Evolutionary conservation across 345 rosid genomes (phyloP), one percentile per base, ranked within the genome.

Genomic region (Ceriops decandra): DNA sequence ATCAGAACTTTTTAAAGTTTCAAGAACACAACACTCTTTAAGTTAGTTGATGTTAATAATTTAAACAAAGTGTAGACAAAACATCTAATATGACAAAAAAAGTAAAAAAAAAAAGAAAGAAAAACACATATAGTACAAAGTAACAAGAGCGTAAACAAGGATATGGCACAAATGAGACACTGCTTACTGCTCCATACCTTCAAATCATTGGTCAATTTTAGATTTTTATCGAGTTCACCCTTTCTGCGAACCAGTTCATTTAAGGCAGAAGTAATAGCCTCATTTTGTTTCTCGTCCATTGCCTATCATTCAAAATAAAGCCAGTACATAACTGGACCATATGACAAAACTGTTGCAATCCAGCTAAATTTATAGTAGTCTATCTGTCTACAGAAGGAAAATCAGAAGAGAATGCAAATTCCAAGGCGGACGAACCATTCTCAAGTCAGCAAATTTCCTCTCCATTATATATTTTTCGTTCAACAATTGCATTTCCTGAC

Each of bases 281-380:
- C 99, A 63, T 82, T 88, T 77, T 91, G 89, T 79, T 84, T 91
- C 79, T 95, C 97, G 81, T 91, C 95, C 69, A 91, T 80, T 53
- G 91, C 99, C 99, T 95, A 70, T 42, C 49, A 13, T 57, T 61
- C 77, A 72, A 77, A 79, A 68, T 16, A 42, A 42, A 42, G 49
- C 49, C 49, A 42, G 49, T 15, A 2, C 19, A 42, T 42, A 42
- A 13, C 17, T 13, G 49, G 49, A 42, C 49, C 15, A 38, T 38
- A 38, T 38, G 46, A 38, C 15, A 38, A 38, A 38, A 38, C 46
- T 38, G 13, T 38, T 38, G 46, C 4, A 38, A 10, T 38, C 46
- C 42, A 36, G 13, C 42, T 36, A 36, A 36, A 10, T 36, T 8
- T 8, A 36, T 36, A 9, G 9, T 36, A 9, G 16, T 42, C 15